phyloP scores from a whole-genome alignment of 371 early-diverging fungal genomes.

The Rhizopus sp. region DNA sequence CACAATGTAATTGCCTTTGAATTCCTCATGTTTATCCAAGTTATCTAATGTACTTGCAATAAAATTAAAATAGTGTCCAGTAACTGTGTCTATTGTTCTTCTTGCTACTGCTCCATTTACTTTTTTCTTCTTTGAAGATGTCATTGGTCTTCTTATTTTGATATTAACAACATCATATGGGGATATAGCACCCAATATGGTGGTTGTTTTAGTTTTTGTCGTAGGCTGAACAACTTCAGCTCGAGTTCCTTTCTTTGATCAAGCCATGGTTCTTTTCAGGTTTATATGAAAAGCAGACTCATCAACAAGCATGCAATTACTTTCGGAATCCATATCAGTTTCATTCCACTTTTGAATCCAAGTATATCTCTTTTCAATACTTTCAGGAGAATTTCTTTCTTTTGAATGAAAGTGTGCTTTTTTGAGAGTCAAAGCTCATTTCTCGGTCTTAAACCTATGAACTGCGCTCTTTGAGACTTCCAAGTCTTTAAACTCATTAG shows the following conservation, averaged over 20 bases:
- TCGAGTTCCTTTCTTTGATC: constrained; percentile 1
- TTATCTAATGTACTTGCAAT: constrained; percentile 16
- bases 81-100: constrained; percentile 16
- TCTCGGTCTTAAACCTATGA: constrained; percentile 10
- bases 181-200: constrained; percentile 1
- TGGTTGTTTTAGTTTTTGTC: background rate
- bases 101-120: constrained; percentile 4
- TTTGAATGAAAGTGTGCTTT: constrained; percentile 13
- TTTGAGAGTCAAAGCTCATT: constrained; percentile 7
- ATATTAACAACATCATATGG: constrained; percentile 11
- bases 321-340: constrained; percentile 6
- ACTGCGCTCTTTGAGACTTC: constrained; percentile 5
- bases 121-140: constrained; percentile 17
- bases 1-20: constrained; percentile 20
- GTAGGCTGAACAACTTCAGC: background rate
- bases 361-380: constrained; percentile 4
- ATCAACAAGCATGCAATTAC: constrained; percentile 8
- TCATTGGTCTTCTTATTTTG: constrained; percentile 12
- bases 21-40: constrained; percentile 14
- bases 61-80: constrained; percentile 21
- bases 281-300: constrained; percentile 10
- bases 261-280: background rate
- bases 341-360: too few species aligned
- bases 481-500: constrained; percentile 9
- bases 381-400: constrained; percentile 7